These are phyloP conservation scores for Physcomitrium patens DNA, from an alignment of 225 moss, liverwort and hornwort species.

Conservation along the genomic window DNA sequence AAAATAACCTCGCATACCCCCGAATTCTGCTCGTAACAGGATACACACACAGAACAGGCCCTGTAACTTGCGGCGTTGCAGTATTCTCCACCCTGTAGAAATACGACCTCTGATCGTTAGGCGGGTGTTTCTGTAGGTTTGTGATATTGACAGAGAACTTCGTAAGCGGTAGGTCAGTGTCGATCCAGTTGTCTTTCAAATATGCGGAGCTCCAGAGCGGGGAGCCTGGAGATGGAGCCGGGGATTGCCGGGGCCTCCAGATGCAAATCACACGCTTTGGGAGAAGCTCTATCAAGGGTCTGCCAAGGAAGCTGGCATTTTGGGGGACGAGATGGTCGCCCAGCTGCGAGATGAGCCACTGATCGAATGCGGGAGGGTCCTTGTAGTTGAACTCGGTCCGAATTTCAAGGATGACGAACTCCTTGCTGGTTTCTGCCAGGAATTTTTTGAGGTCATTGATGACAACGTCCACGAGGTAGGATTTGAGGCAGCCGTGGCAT, in stretches of 20 bases:
- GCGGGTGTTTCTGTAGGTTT: slow-evolving; percentile 69
- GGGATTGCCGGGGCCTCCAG: slow-evolving; percentile 67
- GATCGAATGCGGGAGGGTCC: slow-evolving; percentile 86
- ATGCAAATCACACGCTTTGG: slow-evolving; percentile 77
- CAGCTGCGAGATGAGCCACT: slow-evolving; percentile 77
- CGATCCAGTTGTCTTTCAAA: slow-evolving; percentile 90
- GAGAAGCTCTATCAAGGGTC: slow-evolving; percentile 57
- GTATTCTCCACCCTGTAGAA: slow-evolving; percentile 97
- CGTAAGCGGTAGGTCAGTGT: slow-evolving; percentile 83
- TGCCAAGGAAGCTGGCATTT: slow-evolving; percentile 63
- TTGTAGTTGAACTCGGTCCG: slow-evolving; percentile 76
- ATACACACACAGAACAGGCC: slow-evolving; percentile 71
- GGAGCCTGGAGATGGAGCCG: slow-evolving; percentile 75
- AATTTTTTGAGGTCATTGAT: slow-evolving; percentile 77
- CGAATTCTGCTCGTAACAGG: slow-evolving; percentile 86
- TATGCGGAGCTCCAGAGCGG: slow-evolving; percentile 84
- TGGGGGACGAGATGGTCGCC: slow-evolving; percentile 72
- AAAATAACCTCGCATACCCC: slow-evolving; percentile 68
- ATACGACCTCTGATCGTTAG: slow-evolving; percentile 49
- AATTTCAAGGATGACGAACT: slow-evolving; percentile 87
- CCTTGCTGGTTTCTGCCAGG: slow-evolving; percentile 64
- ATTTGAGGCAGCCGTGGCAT: slow-evolving; percentile 81
- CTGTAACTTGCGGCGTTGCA: slow-evolving; percentile 70
- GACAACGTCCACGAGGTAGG: slow-evolving; percentile 84
- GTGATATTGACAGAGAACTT: slow-evolving; percentile 80